Evolutionary conservation across 768 basidiomycete genomes (phyloP), one percentile per base, ranked within the genome.

Genomic region (Phylloporus sp.): DNA sequence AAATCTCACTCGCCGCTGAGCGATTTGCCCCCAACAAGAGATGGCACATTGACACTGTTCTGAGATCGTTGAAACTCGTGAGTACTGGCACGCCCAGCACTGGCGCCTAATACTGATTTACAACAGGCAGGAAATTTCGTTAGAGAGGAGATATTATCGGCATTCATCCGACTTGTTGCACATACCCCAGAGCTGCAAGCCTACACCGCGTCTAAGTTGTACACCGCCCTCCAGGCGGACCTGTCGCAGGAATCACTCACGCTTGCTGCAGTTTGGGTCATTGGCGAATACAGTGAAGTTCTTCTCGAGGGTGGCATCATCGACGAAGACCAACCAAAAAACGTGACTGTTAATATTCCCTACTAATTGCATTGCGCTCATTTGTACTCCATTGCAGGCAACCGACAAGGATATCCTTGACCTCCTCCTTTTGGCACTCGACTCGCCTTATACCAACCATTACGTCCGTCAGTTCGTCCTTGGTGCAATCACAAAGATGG

Each of bases 31-130:
- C 97, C 0, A 97, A 95, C 70, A 95, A 95, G 71, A 80, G 97
- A 57, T 99, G 95, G 95, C 97, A 99, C 67, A 99, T 99, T 47
- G 97, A 98, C 68, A 98, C 97, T 0, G 91, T 97, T 5, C 72
- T 99, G 43, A 81, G 97, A 26, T 91, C 93, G 2, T 70, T 99
- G 55, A 95, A 94, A 68, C 72, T 97, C 63, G 95, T 95, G 53
- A 51, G 86, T 76, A 4, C 2, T 20, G 36, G n/a, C 16, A 3
- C n/a, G 8, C 4, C 28, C 10, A 7, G 24, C 35, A 16, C 10
- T 2, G 4, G 13, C 4, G 22, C 15, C 5, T 20, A 24, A 46
- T 23, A 24, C 38, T 27, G 18, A 62, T 39, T 24, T 6, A 8
- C 4, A 26, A 5, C 56, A 97, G 95, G 95, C 97, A 18, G 97